phyloP scores from a whole-genome alignment of 768 basidiomycete genomes.

The Flagelloscypha sp. region DNA sequence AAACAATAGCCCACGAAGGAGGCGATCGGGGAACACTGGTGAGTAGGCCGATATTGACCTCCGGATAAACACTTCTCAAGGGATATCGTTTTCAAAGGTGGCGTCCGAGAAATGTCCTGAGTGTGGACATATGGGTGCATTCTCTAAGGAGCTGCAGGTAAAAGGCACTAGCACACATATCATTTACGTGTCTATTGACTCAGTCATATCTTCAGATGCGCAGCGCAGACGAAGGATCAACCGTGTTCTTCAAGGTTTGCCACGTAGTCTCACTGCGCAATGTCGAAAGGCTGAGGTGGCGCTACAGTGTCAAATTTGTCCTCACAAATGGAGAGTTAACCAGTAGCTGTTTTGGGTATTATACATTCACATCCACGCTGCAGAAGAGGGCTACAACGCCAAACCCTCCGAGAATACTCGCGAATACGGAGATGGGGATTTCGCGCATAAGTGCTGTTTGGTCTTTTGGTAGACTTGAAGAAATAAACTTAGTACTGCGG shows the following conservation, averaged over 20 bases:
- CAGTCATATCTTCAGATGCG: slow-evolving; percentile 43
- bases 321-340: slow-evolving; percentile 76
- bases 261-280: slow-evolving; percentile 3
- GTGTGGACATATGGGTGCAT: slow-evolving; percentile 80
- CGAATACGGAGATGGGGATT: slow-evolving; percentile 57
- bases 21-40: slow-evolving; percentile 57
- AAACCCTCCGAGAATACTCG: slow-evolving; percentile 77
- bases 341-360: slow-evolving; percentile 37
- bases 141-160: slow-evolving; percentile 85
- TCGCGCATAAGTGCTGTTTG: slow-evolving; percentile 57
- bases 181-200: not conserved
- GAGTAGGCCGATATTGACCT: slow-evolving; percentile 10
- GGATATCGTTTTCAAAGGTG: slow-evolving; percentile 43
- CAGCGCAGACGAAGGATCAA: slow-evolving; percentile 91
- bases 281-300: slow-evolving; percentile 11
- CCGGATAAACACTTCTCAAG: not conserved
- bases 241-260: slow-evolving; percentile 72
- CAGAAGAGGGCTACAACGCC: slow-evolving; percentile 89
- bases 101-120: slow-evolving; percentile 82
- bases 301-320: slow-evolving; percentile 62
- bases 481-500: slow-evolving; percentile 3
- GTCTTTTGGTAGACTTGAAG: slow-evolving; percentile 52
- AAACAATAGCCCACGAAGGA: slow-evolving; percentile 70
- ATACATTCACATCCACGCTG: slow-evolving; percentile 78
- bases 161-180: not conserved